Conservation (phyloP, 805 yeast genomes). For the Ogataea sp. region DNA sequence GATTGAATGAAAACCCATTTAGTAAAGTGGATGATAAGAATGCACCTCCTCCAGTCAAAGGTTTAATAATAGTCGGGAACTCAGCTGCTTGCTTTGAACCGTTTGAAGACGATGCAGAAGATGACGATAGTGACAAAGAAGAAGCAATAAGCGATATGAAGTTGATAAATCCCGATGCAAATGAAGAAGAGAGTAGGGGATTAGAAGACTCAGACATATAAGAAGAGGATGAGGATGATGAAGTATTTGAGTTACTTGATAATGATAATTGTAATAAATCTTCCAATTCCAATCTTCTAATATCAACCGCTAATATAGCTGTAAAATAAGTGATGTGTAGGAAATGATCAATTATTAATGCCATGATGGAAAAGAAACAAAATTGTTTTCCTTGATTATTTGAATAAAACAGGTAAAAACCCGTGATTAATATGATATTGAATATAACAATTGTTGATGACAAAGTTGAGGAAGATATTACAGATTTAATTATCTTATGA, state of each 20-base stretch:
- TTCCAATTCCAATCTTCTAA: conserved; percentile 52
- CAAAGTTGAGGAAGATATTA: conserved; percentile 27
- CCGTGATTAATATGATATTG: conserved; percentile 10
- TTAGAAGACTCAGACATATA: not conserved
- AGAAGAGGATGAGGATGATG: not conserved
- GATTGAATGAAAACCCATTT: conserved; percentile 1
- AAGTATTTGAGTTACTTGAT: not conserved
- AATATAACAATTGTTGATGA: conserved; percentile 26
- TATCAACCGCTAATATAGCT: conserved; percentile 60
- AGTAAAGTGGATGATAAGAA: conserved; percentile 13
- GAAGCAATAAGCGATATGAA: not conserved
- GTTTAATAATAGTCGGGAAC: conserved; percentile 2
- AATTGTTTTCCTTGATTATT: conserved; percentile 26
- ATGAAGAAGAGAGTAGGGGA: not conserved
- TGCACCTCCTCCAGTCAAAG: conserved; percentile 13
- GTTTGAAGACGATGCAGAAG: no score
- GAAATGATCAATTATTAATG: conserved; percentile 49
- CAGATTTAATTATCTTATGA: conserved; percentile 28
- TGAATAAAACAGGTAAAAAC: conserved; percentile 20
- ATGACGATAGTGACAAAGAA: not conserved
- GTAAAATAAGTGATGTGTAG: conserved; percentile 58
- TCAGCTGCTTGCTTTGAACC: no score
- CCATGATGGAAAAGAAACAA: conserved; percentile 37
- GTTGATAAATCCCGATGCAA: no score
- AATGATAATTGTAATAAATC: conserved; percentile 33